These are phyloP conservation scores for Cyberlindnera mrakii DNA, from an alignment of 805 yeast genomes.

Conservation along the genomic window DNA sequence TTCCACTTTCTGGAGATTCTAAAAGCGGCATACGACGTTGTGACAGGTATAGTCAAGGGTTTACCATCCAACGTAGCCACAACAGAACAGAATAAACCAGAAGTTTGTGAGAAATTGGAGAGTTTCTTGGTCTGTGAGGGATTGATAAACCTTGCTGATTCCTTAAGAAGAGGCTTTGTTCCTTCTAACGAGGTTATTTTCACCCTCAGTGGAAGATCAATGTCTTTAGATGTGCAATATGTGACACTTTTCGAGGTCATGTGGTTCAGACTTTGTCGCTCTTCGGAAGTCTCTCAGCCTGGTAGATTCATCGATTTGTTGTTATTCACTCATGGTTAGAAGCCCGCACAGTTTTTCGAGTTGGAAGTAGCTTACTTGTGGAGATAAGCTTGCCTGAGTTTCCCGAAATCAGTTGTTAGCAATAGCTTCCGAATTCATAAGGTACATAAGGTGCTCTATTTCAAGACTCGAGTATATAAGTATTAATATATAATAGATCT, in stretches of 20 bases:
- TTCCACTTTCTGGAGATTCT: slow-evolving; percentile 52
- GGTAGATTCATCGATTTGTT: no score
- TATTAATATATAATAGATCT: no score
- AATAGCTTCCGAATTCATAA: no score
- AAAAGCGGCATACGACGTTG: slow-evolving; percentile 44
- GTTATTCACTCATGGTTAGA: no score
- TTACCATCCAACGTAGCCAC: slow-evolving; percentile 39
- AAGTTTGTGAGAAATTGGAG: slow-evolving; percentile 30
- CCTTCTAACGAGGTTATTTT: slow-evolving; percentile 46
- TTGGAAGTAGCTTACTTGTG: no score
- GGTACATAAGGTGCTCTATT: no score
- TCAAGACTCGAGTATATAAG: no score
- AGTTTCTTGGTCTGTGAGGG: slow-evolving; percentile 39
- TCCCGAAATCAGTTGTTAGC: no score
- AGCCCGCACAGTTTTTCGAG: no score
- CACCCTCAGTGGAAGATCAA: slow-evolving; percentile 41
- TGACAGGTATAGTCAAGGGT: slow-evolving; percentile 43
- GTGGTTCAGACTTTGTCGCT: neutral
- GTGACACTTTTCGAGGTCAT: slow-evolving; percentile 37
- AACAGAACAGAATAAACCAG: slow-evolving; percentile 38
- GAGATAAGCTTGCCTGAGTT: no score
- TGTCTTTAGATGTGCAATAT: slow-evolving; percentile 52
- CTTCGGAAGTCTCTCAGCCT: no score
- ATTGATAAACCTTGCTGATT: slow-evolving; percentile 39
- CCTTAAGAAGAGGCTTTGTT: slow-evolving; percentile 31